Evolutionary conservation across 345 rosid genomes (phyloP).

Genomic region (Hypericum androsaemum): DNA sequence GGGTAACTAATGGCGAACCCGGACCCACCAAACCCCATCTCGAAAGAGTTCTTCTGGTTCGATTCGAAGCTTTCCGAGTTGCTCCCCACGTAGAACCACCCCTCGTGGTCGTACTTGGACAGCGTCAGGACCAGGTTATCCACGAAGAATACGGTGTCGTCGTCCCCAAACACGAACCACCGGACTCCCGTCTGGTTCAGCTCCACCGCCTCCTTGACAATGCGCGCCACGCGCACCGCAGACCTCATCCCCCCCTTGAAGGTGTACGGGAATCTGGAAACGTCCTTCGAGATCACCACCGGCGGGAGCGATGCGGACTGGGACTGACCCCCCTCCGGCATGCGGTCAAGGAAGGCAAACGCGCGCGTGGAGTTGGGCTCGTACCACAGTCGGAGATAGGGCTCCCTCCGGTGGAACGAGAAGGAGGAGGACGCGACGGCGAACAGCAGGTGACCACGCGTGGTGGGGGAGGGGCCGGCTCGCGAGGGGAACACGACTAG

Average conservation of each 20-base stretch:
- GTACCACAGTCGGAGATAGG: slow-evolving; percentile 72
- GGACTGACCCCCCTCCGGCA: slow-evolving; percentile 15
- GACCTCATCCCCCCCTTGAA: slow-evolving; percentile 44
- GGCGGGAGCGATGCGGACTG: slow-evolving; percentile 40
- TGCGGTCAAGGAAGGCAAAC: slow-evolving; percentile 56
- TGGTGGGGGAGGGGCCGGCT: slow-evolving; percentile 14
- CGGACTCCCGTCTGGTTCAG: slow-evolving; percentile 43
- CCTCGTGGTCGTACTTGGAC: slow-evolving; percentile 62
- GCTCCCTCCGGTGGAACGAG: slow-evolving; percentile 53
- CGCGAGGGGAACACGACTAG: no score
- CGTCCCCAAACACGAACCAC: slow-evolving; percentile 87
- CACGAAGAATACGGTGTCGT: slow-evolving; percentile 59
- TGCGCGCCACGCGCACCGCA: slow-evolving; percentile 67
- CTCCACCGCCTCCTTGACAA: slow-evolving; percentile 51
- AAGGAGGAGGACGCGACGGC: slow-evolving; percentile 49
- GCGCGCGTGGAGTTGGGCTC: slow-evolving; percentile 44
- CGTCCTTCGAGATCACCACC: slow-evolving; percentile 54
- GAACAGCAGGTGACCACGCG: slow-evolving; percentile 53
- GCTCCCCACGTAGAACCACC: slow-evolving; percentile 73
- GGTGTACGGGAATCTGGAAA: slow-evolving; percentile 61
- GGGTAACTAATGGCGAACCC: slow-evolving; percentile 76
- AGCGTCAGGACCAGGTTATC: slow-evolving; percentile 64
- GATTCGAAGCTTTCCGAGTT: slow-evolving; percentile 59
- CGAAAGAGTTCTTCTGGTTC: slow-evolving; percentile 43
- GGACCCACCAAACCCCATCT: slow-evolving; percentile 75